These are phyloP conservation scores for Pulveroboletus sp. DNA, from an alignment of 768 basidiomycete genomes.

Conservation along the genomic window DNA sequence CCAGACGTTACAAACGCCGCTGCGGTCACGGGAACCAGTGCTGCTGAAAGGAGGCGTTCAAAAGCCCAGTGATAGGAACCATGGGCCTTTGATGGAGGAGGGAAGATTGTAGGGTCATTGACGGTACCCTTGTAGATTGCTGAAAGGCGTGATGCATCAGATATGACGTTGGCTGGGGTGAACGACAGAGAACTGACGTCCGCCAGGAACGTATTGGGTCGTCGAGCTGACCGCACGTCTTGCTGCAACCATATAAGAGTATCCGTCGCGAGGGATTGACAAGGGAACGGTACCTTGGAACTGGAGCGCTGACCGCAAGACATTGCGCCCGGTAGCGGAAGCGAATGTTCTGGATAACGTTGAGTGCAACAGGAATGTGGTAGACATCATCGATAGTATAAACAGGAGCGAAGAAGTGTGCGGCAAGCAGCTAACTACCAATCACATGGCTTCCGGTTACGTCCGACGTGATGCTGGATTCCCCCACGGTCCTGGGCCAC, in stretches of 20 bases:
- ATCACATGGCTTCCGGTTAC: no score
- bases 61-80: constrained; percentile 94
- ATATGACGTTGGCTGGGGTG: background rate
- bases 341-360: constrained; percentile 43
- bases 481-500: no score
- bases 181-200: constrained; percentile 46
- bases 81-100: constrained; percentile 70
- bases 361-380: constrained; percentile 46
- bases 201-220: constrained; percentile 58
- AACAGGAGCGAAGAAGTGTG: no score
- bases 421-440: no score
- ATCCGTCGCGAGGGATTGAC: background rate
- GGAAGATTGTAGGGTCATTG: constrained; percentile 93
- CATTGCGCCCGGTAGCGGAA: constrained; percentile 36
- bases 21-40: constrained; percentile 83
- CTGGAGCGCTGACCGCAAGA: constrained; percentile 38
- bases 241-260: constrained; percentile 25
- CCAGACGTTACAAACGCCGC: constrained; percentile 80
- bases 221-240: constrained; percentile 37
- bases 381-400: constrained; percentile 38
- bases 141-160: constrained; percentile 23
- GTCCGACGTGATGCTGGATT: no score
- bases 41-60: constrained; percentile 85
- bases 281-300: constrained; percentile 37
- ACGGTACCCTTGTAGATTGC: constrained; percentile 89